Conservation (phyloP, 2,329 filamentous ascomycete species). For the Fusarium caatingaense region DNA sequence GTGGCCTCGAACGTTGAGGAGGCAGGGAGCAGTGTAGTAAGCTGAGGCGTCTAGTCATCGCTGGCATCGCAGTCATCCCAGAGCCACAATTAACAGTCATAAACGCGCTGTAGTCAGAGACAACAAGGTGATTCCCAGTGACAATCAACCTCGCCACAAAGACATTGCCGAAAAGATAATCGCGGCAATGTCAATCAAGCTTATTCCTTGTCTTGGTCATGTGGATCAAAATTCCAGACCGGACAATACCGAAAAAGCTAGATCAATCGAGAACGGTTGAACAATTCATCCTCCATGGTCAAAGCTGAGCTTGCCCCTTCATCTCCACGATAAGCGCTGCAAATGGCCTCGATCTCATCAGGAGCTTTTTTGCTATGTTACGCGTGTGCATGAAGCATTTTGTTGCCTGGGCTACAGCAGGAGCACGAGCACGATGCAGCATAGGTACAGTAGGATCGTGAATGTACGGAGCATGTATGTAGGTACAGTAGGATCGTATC, state of each 20-base stretch:
- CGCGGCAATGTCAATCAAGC: background rate
- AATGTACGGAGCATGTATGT: background rate
- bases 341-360: constrained; percentile 13
- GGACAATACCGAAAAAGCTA: background rate
- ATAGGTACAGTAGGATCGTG: background rate
- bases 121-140: background rate
- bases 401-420: background rate
- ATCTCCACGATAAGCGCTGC: background rate
- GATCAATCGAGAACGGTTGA: background rate
- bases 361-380: background rate
- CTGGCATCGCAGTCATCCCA: background rate
- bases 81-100: background rate
- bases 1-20: background rate
- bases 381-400: constrained; percentile 5
- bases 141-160: background rate
- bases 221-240: background rate
- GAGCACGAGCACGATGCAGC: no score
- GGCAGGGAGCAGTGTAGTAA: background rate
- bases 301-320: background rate
- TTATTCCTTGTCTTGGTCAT: constrained; percentile 1
- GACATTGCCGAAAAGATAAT: background rate
- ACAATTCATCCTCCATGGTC: background rate
- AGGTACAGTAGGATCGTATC: background rate
- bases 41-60: background rate
- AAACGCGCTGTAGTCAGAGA: no score